phyloP scores from a whole-genome alignment of 345 rosid species.

The Brassica cretica region DNA sequence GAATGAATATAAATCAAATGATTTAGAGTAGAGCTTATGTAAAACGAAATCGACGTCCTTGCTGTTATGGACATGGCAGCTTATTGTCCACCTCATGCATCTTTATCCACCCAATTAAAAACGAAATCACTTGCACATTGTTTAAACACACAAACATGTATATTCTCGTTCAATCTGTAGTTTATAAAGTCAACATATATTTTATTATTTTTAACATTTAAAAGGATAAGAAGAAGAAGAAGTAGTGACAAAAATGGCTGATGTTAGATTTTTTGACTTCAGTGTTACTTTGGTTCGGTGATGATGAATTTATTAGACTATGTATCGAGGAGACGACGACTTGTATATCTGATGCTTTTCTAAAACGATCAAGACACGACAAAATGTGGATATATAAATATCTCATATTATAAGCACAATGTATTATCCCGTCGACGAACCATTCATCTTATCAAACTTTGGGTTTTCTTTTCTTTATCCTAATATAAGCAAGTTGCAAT shows the following conservation, averaged over 20 bases:
- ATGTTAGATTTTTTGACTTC: constrained; percentile 32
- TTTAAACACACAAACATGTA: background rate
- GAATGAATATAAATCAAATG: background rate
- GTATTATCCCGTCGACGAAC: constrained; percentile 23
- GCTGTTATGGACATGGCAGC: constrained; percentile 22
- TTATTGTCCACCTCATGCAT: constrained; percentile 13
- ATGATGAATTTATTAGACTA: constrained; percentile 8
- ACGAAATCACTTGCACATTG: constrained; percentile 8
- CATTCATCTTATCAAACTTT: constrained; percentile 26
- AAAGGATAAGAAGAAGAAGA: constrained; percentile 32
- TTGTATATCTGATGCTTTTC: constrained; percentile 8
- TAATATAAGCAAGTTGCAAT: constrained; percentile 20
- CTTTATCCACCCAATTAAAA: background rate
- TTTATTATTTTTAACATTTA: background rate
- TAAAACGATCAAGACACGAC: constrained; percentile 17
- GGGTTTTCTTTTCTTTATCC: background rate
- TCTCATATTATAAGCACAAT: constrained; percentile 36
- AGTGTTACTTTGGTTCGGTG: constrained; percentile 13
- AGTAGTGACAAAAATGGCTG: constrained; percentile 25
- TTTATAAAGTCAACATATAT: constrained; percentile 6
- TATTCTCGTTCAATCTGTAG: constrained; percentile 7
- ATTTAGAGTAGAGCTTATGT: background rate
- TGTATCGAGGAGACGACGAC: background rate
- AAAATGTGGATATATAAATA: background rate
- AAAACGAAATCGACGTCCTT: constrained; percentile 19